These are phyloP conservation scores for Aphanomyces invadans DNA, from an alignment of 352 stramenopile genomes.

Conservation along the genomic window DNA sequence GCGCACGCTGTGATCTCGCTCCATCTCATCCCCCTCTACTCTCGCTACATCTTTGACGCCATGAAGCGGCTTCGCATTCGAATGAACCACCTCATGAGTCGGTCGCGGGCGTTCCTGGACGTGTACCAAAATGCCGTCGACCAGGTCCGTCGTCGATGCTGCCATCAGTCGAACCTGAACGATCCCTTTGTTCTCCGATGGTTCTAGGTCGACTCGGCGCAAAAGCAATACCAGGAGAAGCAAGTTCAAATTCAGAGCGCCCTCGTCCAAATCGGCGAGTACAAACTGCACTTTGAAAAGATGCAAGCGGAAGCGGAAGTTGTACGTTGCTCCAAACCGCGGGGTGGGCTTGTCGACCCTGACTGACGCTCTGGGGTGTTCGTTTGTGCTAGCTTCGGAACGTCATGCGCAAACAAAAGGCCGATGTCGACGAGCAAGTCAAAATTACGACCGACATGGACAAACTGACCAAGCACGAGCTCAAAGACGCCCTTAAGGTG, in stretches of 20 bases:
- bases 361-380: no score
- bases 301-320: conserved; percentile 41
- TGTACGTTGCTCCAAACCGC: not conserved
- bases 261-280: conserved; percentile 33
- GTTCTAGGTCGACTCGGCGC: not conserved
- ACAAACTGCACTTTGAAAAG: conserved; percentile 30
- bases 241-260: conserved; percentile 14
- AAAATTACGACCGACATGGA: conserved; percentile 59
- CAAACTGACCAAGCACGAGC: conserved; percentile 39
- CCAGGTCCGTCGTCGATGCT: not conserved
- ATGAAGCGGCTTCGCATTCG: not conserved
- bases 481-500: conserved; percentile 49
- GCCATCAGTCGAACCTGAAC: no score
- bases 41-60: not conserved
- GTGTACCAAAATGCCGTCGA: not conserved
- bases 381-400: conserved; percentile 38
- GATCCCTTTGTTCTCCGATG: no score
- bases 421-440: conserved; percentile 52
- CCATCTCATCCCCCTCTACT: not conserved
- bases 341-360: no score
- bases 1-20: not conserved
- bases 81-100: conserved; percentile 5
- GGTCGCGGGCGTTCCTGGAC: not conserved
- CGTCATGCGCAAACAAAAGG: conserved; percentile 56
- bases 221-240: conserved; percentile 1